These are phyloP conservation scores for Fusarium marasasianum DNA, from an alignment of 2,329 filamentous ascomycete species.

Conservation along the genomic window DNA sequence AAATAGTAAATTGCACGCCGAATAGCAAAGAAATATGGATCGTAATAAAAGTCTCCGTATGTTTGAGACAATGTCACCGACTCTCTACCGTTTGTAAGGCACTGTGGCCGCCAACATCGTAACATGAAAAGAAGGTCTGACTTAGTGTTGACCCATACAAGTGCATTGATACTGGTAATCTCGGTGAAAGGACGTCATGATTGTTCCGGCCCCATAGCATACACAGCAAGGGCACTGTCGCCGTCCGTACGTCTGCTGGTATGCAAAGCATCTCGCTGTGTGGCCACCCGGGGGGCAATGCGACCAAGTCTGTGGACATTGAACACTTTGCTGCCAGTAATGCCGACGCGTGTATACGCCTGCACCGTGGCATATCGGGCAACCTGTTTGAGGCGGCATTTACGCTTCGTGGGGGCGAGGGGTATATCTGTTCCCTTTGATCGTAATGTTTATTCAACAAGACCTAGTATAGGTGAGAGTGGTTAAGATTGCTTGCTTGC, in stretches of 20 bases:
- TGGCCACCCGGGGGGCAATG: background rate
- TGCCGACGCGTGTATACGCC: background rate
- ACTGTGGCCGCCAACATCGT: background rate
- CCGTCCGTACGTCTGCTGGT: background rate
- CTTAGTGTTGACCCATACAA: background rate
- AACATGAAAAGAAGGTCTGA: too few relatives aligned
- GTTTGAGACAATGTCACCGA: background rate
- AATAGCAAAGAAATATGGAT: background rate
- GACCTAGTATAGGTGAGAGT: too few relatives aligned
- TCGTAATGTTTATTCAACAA: background rate
- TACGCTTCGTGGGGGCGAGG: background rate
- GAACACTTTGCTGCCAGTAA: background rate
- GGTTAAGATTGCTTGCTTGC: too few relatives aligned
- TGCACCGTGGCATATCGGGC: background rate
- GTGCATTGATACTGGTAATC: background rate
- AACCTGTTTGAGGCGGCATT: background rate
- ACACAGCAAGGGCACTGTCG: background rate
- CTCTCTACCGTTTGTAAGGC: too few relatives aligned
- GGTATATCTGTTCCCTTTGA: background rate
- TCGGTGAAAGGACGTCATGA: background rate
- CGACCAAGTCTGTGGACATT: background rate
- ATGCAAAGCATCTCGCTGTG: background rate
- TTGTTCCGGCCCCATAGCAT: background rate
- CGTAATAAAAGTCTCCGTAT: fast-evolving
- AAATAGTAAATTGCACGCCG: background rate